phyloP scores from a whole-genome alignment of 2,329 filamentous ascomycete species.

The Thermoascus crustaceus region DNA sequence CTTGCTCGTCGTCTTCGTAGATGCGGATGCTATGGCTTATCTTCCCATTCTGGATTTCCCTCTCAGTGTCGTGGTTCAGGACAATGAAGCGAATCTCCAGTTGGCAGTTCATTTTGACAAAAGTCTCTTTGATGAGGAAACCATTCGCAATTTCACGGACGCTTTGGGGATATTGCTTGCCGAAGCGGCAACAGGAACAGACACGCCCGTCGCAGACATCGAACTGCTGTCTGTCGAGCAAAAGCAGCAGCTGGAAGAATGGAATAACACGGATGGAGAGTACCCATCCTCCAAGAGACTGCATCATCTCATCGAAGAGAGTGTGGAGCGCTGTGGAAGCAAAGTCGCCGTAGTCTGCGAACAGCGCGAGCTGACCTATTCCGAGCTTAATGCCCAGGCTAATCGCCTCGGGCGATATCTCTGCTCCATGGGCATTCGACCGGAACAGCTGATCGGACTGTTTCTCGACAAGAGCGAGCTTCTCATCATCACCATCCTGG shows the following conservation, averaged over 20 bases:
- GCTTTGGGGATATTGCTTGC: neutral
- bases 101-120: neutral
- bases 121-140: neutral
- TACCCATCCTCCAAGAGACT: constrained; percentile 1
- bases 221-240: neutral
- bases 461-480: constrained; percentile 2
- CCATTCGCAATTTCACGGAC: neutral
- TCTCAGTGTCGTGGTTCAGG: neutral
- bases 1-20: neutral
- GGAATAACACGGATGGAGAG: constrained; percentile 2
- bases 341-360: neutral
- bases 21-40: neutral
- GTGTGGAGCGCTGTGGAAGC: neutral
- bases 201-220: neutral
- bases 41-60: neutral
- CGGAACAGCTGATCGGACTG: neutral
- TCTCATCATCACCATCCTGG: constrained; percentile 6
- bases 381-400: neutral
- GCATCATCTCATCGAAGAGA: neutral
- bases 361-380: neutral
- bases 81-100: neutral
- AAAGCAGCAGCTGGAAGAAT: constrained; percentile 2
- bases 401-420: constrained; percentile 1
- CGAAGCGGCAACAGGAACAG: neutral
- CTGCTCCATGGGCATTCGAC: neutral